A percentile compares a stretch with the other conserved stretches of the same genome.
Evolutionary conservation across 1,139 yeast species (phyloP).

Genomic region (Suhomyces ambrosiae): DNA sequence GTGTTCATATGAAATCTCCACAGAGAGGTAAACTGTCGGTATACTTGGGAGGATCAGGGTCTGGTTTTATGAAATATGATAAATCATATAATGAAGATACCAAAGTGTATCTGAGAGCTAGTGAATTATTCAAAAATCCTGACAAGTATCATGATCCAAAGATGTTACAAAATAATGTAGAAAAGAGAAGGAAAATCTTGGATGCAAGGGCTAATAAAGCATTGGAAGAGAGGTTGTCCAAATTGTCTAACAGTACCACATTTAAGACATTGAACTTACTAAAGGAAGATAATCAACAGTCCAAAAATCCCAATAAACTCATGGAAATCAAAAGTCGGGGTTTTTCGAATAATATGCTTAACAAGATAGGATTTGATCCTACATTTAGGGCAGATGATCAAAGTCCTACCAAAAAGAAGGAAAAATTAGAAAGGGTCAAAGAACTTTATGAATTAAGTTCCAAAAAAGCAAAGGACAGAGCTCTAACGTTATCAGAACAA

Average conservation of each 20-base stretch:
- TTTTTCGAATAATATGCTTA: conserved; percentile 39
- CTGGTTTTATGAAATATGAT: conserved; percentile 12
- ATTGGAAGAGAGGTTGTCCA: conserved; percentile 33
- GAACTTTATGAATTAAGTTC: conserved; percentile 30
- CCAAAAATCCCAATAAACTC: conserved; percentile 24
- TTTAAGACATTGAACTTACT: conserved; percentile 21
- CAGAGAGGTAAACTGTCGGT: conserved; percentile 26
- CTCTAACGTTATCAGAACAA: conserved; percentile 23
- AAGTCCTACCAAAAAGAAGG: conserved; percentile 19
- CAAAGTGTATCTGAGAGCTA: conserved; percentile 19
- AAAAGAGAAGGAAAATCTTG: conserved; percentile 34
- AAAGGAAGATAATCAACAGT: conserved; percentile 22
- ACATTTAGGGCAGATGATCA: conserved; percentile 22
- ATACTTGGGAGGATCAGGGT: conserved; percentile 18
- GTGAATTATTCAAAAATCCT: conserved; percentile 36
- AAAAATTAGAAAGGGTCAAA: conserved; percentile 19
- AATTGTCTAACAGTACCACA: conserved; percentile 19
- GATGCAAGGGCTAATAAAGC: conserved; percentile 38
- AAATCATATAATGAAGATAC: conserved; percentile 31
- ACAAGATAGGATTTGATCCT: conserved; percentile 56
- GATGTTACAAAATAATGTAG: conserved; percentile 37
- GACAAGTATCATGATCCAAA: conserved; percentile 53
- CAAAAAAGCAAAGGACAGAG: conserved; percentile 19
- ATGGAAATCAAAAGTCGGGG: conserved; percentile 22
- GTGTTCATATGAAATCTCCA: conserved; percentile 48